Percentiles rank a stretch among this genome's conserved stretches.
Evolutionary conservation across 768 basidiomycete genomes (phyloP).

Genomic region (Mycena rebaudengoi): DNA sequence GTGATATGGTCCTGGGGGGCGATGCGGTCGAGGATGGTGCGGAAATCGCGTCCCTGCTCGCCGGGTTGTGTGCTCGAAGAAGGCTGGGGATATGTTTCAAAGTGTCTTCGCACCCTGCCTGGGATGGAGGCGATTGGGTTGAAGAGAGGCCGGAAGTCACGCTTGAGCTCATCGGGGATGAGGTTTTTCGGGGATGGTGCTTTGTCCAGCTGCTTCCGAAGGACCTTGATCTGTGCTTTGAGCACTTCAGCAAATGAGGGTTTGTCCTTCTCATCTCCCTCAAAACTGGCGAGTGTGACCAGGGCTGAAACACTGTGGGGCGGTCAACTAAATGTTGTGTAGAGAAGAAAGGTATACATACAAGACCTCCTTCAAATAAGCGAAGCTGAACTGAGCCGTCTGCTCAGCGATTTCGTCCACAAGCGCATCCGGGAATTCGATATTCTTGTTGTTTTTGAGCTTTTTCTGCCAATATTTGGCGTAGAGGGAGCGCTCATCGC

Average conservation of each 20-base stretch:
- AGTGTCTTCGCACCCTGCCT: too few species aligned
- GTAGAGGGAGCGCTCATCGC: slow-evolving; percentile 72
- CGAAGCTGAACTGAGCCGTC: slow-evolving; percentile 82
- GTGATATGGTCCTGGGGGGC: too few species aligned
- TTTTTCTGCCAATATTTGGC: slow-evolving; percentile 85
- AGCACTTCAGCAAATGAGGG: slow-evolving; percentile 60
- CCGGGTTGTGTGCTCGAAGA: too few species aligned
- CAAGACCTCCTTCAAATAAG: slow-evolving; percentile 92
- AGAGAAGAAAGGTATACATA: slow-evolving; percentile 47
- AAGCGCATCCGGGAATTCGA: slow-evolving; percentile 74
- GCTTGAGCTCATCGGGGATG: not conserved
- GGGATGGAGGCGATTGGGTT: too few species aligned
- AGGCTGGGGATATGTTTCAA: too few species aligned
- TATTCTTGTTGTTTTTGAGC: slow-evolving; percentile 64
- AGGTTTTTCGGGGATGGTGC: too few species aligned
- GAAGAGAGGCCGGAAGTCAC: slow-evolving; percentile 22
- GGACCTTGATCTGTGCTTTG: slow-evolving; percentile 64
- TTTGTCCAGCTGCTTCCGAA: slow-evolving; percentile 76
- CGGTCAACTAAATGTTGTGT: not conserved
- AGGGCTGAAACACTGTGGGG: slow-evolving; percentile 78
- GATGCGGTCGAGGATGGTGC: too few species aligned
- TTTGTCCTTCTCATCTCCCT: slow-evolving; percentile 56
- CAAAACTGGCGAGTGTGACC: slow-evolving; percentile 66
- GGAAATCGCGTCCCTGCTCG: too few species aligned
- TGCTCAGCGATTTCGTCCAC: slow-evolving; percentile 63